Conservation (phyloP, 805 yeast genomes). For the Starmerella sirachaensis region DNA sequence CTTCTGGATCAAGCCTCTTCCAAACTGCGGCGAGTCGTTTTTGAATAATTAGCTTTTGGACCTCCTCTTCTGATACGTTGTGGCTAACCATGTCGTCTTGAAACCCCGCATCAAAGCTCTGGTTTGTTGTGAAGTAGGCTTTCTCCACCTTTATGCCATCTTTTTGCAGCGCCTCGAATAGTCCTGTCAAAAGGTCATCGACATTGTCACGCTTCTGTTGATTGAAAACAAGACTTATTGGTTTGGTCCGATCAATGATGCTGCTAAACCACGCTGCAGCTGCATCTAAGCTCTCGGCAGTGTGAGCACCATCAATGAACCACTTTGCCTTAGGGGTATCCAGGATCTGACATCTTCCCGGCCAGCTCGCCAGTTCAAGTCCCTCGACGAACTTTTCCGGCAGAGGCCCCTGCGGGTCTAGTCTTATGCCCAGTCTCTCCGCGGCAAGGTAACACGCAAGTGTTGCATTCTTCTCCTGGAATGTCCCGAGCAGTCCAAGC, state of each 20-base stretch:
- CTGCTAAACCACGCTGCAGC: constrained; percentile 67
- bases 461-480: constrained; percentile 78
- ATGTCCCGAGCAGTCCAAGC: constrained; percentile 46
- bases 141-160: constrained; percentile 25
- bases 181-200: constrained; percentile 40
- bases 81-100: constrained; percentile 66
- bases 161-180: constrained; percentile 26
- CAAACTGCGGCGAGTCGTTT: constrained; percentile 60
- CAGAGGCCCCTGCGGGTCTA: constrained; percentile 16
- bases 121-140: constrained; percentile 73
- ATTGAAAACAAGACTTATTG: constrained; percentile 60
- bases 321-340: constrained; percentile 42
- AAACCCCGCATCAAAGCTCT: constrained; percentile 84
- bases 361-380: constrained; percentile 44
- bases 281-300: constrained; percentile 73
- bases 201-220: constrained; percentile 86
- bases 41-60: constrained; percentile 74
- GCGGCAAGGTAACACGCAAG: constrained; percentile 64
- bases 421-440: constrained; percentile 31
- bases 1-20: constrained; percentile 37
- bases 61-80: constrained; percentile 67
- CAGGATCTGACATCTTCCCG: constrained; percentile 86
- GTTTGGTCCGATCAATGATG: constrained; percentile 21
- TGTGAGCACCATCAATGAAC: constrained; percentile 94
- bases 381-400: constrained; percentile 20